Evolutionary conservation across 2,329 filamentous ascomycete species (phyloP), one percentile per base, ranked within the genome.

Genomic region (Fusarium sambucinum): DNA sequence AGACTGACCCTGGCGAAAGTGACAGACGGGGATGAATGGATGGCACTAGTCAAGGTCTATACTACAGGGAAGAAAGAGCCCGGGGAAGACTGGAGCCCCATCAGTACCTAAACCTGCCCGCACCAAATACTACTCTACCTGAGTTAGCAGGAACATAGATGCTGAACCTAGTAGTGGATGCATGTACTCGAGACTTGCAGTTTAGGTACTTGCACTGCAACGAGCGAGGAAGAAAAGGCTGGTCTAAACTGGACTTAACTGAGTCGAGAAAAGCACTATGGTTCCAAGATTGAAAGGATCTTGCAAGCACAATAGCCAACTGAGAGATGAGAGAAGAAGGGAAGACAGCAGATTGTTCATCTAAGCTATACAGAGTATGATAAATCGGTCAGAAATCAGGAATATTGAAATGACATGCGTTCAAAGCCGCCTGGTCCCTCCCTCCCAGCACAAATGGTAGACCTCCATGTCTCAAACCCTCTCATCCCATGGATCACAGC

Each of bases 1-100:
- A 69, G 66, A 63, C 47, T 38, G 66, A 54, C 38, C 50, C 45
- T 54, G 55, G 61, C 48, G 42, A 66, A 50, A 56, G 61, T 55
- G 55, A 48, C 46, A 55, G 57, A 62, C 29, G 40, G 55, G 42
- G 58, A 47, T 56, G 32, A 32, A 51, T 35, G 35, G 30, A 47
- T 35, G 35, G 30, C 40, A 33, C 55, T 45, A 42, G 38, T 35
- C 40, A 53, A 16, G 13, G 32, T 27, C 32, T 40, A 38, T 35
- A 51, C 56, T 35, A 51, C 56, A 57, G 59, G 48, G 57, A 55
- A 42, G 62, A 45, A 38, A 59, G 65, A 51, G 47, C 47, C 47
- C 47, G 52, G 66, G 45, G 51, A 58, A 41, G 40, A 62, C 59
- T 47, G 23, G 17, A 50, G 32, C 21, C 52, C 40, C 32, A 55